Percentiles rank a stretch among this genome's conserved stretches.
Evolutionary conservation across 345 rosid genomes (phyloP).

Genomic region (Linum usitatissimum): DNA sequence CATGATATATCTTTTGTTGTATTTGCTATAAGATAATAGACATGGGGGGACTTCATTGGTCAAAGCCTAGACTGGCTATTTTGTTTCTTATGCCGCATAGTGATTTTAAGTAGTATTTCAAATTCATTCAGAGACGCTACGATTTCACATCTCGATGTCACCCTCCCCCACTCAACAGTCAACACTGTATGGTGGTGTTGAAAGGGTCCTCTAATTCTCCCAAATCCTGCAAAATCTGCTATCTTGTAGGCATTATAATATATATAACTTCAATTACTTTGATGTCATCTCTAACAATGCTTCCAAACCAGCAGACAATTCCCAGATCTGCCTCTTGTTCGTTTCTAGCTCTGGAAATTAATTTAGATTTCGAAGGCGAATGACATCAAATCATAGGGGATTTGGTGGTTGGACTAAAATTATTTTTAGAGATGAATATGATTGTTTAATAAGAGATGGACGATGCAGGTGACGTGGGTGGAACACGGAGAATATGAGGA

Average conservation of each 20-base stretch:
- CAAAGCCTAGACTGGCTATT: constrained; percentile 32
- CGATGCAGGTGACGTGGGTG: constrained; percentile 90
- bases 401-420: background rate
- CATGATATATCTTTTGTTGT: background rate
- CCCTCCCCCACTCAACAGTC: constrained; percentile 10
- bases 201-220: constrained; percentile 24
- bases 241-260: constrained; percentile 2
- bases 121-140: constrained; percentile 10
- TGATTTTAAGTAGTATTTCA: background rate
- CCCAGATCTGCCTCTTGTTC: constrained; percentile 21
- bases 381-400: background rate
- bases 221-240: constrained; percentile 3
- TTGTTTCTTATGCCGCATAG: constrained; percentile 24
- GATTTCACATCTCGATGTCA: constrained; percentile 39
- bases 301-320: constrained; percentile 27
- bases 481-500: constrained; percentile 90
- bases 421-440: background rate
- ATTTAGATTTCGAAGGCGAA: background rate
- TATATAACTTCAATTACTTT: constrained; percentile 6
- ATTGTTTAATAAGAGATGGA: background rate
- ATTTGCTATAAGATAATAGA: background rate
- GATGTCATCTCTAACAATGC: constrained; percentile 22
- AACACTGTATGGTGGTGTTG: background rate
- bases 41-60: constrained; percentile 17
- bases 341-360: background rate